Evolutionary conservation across 768 basidiomycete species (phyloP), one percentile per base, ranked within the genome.

Genomic region (Calocybe cyanea): DNA sequence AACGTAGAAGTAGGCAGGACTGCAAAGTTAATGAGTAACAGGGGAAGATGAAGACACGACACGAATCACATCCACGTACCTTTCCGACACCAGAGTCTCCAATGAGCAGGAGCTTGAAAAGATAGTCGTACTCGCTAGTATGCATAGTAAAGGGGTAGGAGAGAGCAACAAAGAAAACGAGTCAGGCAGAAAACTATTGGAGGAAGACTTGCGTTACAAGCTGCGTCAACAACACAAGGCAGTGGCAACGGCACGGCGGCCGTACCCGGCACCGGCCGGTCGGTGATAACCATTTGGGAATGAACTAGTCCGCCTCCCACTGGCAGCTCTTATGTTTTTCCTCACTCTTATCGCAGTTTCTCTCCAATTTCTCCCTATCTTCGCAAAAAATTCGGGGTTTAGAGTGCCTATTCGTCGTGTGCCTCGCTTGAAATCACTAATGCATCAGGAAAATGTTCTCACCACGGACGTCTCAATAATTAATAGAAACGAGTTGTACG

Each of bases 1-100:
- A 92, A 64, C 91, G 91, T 55, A 92, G 77, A 52, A 92, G 83
- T 56, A 92, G 73, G 71, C 90, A 92, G 38, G 94, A 97, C 86
- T 97, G 48, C 41, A 48, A 47, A 50, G 35, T 46, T 53, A 55
- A 57, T 55, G 59, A 57, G 53, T 51, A 48, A 43, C 55, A 53
- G n/a, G n/a, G n/a, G n/a, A n/a, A n/a, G n/a, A n/a, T 48, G 47
- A 55, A 46, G 51, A 28, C 25, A 28, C 25, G 25, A 28, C 25
- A 28, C 11, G 11, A 6, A 28, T 28, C 5, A 23, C 51, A 42
- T 47, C 46, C 41, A 68, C 70, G 45, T 43, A 86, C 87, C 81
- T 92, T 92, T 68, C 89, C 90, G 53, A 98, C 95, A 69, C 96
- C 95, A 57, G 90, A 92, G 73, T 93, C 87, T 47, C 90, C 91